A percentile compares a stretch with the other conserved stretches of the same genome.
phyloP scores from a whole-genome alignment of 257 asterid genomes.

The Lithospermum erythrorhizon region DNA sequence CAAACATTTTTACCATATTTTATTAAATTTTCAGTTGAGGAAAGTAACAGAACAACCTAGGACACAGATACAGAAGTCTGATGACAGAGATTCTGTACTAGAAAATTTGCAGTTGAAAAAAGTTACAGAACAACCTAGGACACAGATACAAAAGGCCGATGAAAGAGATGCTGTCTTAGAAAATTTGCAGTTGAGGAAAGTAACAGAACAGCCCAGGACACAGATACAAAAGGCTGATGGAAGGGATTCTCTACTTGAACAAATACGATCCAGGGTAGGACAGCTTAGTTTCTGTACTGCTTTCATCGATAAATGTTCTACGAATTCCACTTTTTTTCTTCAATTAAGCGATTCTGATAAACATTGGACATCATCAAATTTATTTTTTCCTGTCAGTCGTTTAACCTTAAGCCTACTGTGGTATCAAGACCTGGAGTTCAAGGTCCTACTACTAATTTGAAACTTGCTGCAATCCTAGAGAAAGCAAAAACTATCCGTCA shows the following conservation, averaged over 20 bases:
- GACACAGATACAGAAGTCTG: conserved; percentile 41
- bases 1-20: background rate
- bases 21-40: conserved; percentile 53
- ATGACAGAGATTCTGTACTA: conserved; percentile 13
- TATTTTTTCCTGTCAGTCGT: conserved; percentile 42
- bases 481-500: conserved; percentile 89
- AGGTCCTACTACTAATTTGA: conserved; percentile 68
- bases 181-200: conserved; percentile 76
- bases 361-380: conserved; percentile 20
- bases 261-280: conserved; percentile 71
- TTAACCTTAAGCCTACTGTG: conserved; percentile 69
- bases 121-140: conserved; percentile 50
- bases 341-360: background rate
- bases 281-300: background rate
- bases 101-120: conserved; percentile 64
- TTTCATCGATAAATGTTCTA: background rate
- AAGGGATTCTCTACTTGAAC: conserved; percentile 67
- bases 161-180: conserved; percentile 13
- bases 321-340: background rate
- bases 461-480: conserved; percentile 73
- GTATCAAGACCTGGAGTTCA: conserved; percentile 53
- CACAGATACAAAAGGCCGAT: conserved; percentile 36
- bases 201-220: conserved; percentile 44
- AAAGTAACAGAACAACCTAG: conserved; percentile 53
- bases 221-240: conserved; percentile 49